These are phyloP conservation scores for Centella asiatica DNA, from an alignment of 129 eudicot genomes.

Conservation along the genomic window DNA sequence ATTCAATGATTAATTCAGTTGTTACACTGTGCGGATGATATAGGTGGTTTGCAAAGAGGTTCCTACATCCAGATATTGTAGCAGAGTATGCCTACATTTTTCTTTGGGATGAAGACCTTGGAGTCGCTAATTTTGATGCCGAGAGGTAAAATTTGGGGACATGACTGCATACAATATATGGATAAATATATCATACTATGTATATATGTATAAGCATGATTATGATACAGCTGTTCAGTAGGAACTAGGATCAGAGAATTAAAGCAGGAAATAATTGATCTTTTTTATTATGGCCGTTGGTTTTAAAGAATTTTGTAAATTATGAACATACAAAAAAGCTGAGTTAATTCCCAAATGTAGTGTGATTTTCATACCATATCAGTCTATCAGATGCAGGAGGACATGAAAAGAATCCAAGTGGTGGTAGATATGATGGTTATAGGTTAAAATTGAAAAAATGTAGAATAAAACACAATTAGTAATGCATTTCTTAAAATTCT, in stretches of 20 bases:
- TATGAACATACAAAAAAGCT: neutral
- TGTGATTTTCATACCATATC: too few species aligned
- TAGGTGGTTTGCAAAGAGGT: slow-evolving; percentile 98
- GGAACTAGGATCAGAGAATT: neutral
- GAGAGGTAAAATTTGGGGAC: slow-evolving; percentile 36
- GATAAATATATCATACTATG: too few species aligned
- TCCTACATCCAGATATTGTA: slow-evolving; percentile 77
- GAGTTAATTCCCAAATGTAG: neutral
- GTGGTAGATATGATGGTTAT: neutral
- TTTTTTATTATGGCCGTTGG: neutral
- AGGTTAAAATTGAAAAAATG: neutral
- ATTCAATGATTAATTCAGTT: neutral
- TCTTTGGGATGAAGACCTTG: slow-evolving; percentile 97
- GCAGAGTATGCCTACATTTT: slow-evolving; percentile 71
- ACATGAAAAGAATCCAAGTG: too few species aligned
- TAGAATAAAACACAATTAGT: neutral
- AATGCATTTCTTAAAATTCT: neutral
- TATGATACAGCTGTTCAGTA: too few species aligned
- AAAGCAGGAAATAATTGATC: neutral
- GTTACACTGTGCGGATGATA: slow-evolving; percentile 9
- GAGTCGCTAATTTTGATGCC: slow-evolving; percentile 69
- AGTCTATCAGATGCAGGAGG: too few species aligned
- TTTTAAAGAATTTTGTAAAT: too few species aligned
- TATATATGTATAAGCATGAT: too few species aligned
- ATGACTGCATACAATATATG: neutral